Evolutionary conservation across 305 asterid genomes (phyloP).

Genomic region (Stenogyne calaminthoides): DNA sequence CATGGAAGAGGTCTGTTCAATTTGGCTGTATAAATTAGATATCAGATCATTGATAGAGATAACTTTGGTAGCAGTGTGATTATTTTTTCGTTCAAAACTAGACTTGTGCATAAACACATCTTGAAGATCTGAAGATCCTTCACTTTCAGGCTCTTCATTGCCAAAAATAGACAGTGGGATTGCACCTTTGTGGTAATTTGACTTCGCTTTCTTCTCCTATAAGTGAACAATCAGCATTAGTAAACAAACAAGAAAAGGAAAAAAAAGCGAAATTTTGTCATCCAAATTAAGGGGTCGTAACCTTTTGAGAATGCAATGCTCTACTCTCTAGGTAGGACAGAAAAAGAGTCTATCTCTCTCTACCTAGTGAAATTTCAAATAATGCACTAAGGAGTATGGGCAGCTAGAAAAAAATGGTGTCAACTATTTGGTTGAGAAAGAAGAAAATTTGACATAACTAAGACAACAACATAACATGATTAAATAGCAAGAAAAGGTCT

Average conservation of each 20-base stretch:
- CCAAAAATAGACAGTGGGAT: constrained; percentile 75
- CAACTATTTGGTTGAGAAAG: not conserved
- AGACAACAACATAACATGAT: constrained; percentile 4
- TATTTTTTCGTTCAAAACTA: constrained; percentile 41
- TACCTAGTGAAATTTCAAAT: not conserved
- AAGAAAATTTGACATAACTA: not conserved
- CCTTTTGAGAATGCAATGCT: constrained; percentile 24
- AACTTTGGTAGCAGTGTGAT: constrained; percentile 37
- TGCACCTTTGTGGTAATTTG: constrained; percentile 44
- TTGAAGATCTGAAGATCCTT: constrained; percentile 44
- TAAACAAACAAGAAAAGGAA: not conserved
- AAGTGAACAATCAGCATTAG: constrained; percentile 19
- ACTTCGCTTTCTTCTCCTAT: constrained; percentile 51
- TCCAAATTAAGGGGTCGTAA: constrained; percentile 14
- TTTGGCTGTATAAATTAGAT: constrained; percentile 67
- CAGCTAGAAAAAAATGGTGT: not conserved
- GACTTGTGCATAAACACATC: constrained; percentile 47
- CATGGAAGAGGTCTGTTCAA: constrained; percentile 45
- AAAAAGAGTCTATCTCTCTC: not conserved
- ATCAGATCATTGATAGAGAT: constrained; percentile 60
- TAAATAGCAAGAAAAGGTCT: not conserved
- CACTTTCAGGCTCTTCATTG: constrained; percentile 55
- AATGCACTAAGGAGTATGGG: not conserved
- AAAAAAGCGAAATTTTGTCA: constrained; percentile 15
- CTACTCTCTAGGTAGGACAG: not conserved